phyloP scores from a whole-genome alignment of 139 green algal genomes.

The Astrephomene gubernaculifera region DNA sequence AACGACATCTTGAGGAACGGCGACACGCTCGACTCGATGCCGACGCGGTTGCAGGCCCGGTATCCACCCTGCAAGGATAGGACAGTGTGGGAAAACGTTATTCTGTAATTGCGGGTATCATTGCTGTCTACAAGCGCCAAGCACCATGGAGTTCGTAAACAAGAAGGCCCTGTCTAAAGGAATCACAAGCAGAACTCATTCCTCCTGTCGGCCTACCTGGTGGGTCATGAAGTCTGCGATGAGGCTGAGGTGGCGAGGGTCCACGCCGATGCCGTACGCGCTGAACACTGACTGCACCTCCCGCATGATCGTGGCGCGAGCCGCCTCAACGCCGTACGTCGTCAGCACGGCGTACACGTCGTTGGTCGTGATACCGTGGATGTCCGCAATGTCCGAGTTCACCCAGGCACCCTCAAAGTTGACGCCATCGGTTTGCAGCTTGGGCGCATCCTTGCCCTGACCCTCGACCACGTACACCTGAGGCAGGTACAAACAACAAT shows the following conservation, averaged over 20 bases:
- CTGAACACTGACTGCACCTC: constrained; percentile 93
- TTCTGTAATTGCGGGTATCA: too few relatives aligned
- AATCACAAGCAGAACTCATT: too few relatives aligned
- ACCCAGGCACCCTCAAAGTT: constrained; percentile 81
- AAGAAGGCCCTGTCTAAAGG: too few relatives aligned
- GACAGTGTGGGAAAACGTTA: too few relatives aligned
- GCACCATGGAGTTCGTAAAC: too few relatives aligned
- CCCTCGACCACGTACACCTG: constrained; percentile 88
- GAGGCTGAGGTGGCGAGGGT: constrained; percentile 93
- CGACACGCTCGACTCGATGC: constrained; percentile 89
- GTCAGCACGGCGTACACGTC: constrained; percentile 83
- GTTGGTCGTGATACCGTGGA: constrained; percentile 87
- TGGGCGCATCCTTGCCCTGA: constrained; percentile 45
- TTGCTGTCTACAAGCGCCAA: too few relatives aligned
- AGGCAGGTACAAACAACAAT: too few relatives aligned
- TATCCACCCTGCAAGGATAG: constrained; percentile 68
- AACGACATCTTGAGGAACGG: constrained; percentile 98
- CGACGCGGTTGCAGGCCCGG: constrained; percentile 90
- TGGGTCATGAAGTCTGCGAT: constrained; percentile 99
- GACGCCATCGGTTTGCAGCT: constrained; percentile 96
- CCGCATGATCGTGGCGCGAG: constrained; percentile 86
- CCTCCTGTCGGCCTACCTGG: too few relatives aligned
- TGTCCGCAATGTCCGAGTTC: constrained; percentile 76
- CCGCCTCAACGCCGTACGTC: constrained; percentile 96
- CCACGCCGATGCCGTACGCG: constrained; percentile 97